Base-by-base conservation (phyloP, 1,284 basidiomycete genomes). In the Tilletiaria anomala region DNA sequence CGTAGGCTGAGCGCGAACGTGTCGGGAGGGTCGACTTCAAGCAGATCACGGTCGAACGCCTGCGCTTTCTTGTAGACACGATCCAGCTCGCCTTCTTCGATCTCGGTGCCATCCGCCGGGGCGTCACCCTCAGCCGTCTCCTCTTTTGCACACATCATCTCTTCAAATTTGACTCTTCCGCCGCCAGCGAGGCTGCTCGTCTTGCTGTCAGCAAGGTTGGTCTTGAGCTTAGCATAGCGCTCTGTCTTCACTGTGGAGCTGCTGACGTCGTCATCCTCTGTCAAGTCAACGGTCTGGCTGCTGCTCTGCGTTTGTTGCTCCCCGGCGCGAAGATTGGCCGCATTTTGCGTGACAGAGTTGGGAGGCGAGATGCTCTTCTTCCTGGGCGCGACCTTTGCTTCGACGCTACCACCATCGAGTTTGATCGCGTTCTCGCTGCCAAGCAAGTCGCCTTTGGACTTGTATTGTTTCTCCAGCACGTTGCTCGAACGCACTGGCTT, bases 1-100 rank as follows among this genome's bases (percentile, higher is more conserved):
- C 87, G 77, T 20, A 96, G 69, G 0, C 73, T 79, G 37, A 94
- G 73, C 0, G 77, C 73, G 67, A 97, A 97, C 0, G 79, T 77
- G 2, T 78, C 73, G 1, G 79, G 73, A 4, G 89, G 83, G 22
- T 91, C 80, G 74, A 83, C 85, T 65, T 82, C 81, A 16, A 73
- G 75, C 68, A 97, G 76, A 18, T 71, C 71, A 15, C 71, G 75
- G 62, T 93, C 88, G 48, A 84, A 76, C 53, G 76, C 75, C 41
- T 63, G 61, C 0, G 89, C 89, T 60, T 86, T 89, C 51, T 38
- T 54, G 41, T 67, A 67, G 31, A 64, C 52, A n/a, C 37, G 50
- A 34, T 54, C 45, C 6, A 67, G 42, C 44, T 55, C 47, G 23
- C 44, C 37, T 23, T 47, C 42, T 20, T 50, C 37, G 19, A 61